Base-by-base conservation (phyloP, 495 filamentous ascomycete species). In the Lasiosphaeriaceae sp. region DNA sequence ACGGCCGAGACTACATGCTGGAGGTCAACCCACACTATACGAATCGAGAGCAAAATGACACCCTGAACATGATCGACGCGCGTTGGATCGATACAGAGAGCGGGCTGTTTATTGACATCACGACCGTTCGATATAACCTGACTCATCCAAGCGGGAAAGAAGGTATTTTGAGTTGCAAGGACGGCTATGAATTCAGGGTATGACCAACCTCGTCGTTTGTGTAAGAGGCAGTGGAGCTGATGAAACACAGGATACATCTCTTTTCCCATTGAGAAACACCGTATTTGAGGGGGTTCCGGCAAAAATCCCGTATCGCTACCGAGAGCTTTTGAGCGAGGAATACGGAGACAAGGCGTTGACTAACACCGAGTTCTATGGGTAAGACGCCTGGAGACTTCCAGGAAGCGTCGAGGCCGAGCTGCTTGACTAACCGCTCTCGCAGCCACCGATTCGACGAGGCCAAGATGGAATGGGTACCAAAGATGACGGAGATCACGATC, bases 21-120 rank as follows among this genome's bases (percentile, higher is more conserved):
- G 86, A 90, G 55, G 71, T 91, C 41, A 91, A 90, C 61, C 86
- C 86, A 0, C 83, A 83, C 68, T 77, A 77, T 20, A 72, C 72
- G 17, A 77, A 88, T 57, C 80, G 87, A 9, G 79, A 82, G 35
- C 73, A 79, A 22, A 84, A 85, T 2, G 79, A 84, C 58, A 81
- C 78, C 2, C 64, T 72, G 48, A 89, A 90, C 57, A 80, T 88
- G 46, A 89, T 90, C 56, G 88, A 92, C 66, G 87, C 87, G 35
- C 73, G 88, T 16, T 92, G 86, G 85, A 84, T 90, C 52, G 88
- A 92, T 65, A 76, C 79, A n/a, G 66, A 73, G 22, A 89, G 79
- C 49, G 88, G 88, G 0, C 70, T 90, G 11, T 90, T 86, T 70
- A 87, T 92, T 66, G 86, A 92, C 63, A 88, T 90, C 62, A 90